phyloP scores from a whole-genome alignment of 768 basidiomycete genomes.

The Strobilomyces echinocephalus region DNA sequence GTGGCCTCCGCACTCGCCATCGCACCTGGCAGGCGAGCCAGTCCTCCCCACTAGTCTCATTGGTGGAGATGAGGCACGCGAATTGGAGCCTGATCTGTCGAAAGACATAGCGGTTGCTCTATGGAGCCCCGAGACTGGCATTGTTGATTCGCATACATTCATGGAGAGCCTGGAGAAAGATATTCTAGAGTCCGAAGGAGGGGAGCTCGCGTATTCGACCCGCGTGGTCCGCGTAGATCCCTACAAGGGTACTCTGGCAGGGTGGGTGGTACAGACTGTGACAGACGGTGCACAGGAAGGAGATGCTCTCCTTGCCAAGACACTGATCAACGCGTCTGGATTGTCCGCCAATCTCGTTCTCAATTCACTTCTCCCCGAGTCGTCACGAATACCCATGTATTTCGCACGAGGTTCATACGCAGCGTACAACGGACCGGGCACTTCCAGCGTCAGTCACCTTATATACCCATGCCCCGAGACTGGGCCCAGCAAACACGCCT shows the following conservation, averaged over 20 bases:
- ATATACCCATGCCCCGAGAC: constrained; percentile 88
- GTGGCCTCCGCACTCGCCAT: constrained; percentile 43
- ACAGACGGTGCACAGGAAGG: constrained; percentile 46
- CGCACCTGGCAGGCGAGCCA: constrained; percentile 21
- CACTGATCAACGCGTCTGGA: constrained; percentile 80
- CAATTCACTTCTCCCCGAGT: constrained; percentile 60
- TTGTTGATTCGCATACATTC: constrained; percentile 80
- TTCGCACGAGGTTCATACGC: constrained; percentile 86
- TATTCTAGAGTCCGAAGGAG: constrained; percentile 62
- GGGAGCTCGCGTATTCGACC: constrained; percentile 73
- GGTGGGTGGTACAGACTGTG: constrained; percentile 86
- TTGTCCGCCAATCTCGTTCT: constrained; percentile 66
- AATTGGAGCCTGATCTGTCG: constrained; percentile 82
- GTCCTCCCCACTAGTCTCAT: constrained; percentile 67
- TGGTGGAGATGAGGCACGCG: constrained; percentile 57
- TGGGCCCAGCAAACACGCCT: constrained; percentile 52
- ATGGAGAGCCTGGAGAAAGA: constrained; percentile 84
- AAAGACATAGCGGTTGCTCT: constrained; percentile 65
- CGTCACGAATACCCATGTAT: constrained; percentile 63
- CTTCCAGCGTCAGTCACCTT: constrained; percentile 61
- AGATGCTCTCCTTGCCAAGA: constrained; percentile 68
- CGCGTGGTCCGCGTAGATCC: constrained; percentile 83
- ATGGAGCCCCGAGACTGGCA: constrained; percentile 84
- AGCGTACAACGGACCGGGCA: constrained; percentile 77
- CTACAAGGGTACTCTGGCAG: constrained; percentile 35